phyloP scores from a whole-genome alignment of 768 basidiomycete genomes.

The Auricularia sp. region DNA sequence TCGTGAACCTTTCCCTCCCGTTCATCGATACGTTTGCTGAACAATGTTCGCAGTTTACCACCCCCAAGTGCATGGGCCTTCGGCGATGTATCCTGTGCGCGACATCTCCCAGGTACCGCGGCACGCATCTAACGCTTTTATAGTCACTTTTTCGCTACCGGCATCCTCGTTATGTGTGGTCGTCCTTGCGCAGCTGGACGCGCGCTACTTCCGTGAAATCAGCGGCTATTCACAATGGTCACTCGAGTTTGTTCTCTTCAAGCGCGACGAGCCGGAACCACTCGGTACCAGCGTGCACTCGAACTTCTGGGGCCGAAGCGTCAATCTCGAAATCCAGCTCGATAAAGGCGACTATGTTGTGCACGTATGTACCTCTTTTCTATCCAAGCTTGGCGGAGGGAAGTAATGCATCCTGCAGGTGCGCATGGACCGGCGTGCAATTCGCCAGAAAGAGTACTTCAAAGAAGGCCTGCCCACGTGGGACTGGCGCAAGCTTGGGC shows the following conservation, averaged over 20 bases:
- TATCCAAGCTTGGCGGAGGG: background rate
- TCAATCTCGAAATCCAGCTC: conserved; percentile 14
- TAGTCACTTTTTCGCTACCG: conserved; percentile 39
- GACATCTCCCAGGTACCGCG: no score
- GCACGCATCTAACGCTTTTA: background rate
- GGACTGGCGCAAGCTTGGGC: conserved; percentile 5
- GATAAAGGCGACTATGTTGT: conserved; percentile 25
- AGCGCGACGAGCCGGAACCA: conserved; percentile 31
- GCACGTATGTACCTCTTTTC: conserved; percentile 14
- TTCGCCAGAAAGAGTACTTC: background rate
- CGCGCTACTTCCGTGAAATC: conserved; percentile 40
- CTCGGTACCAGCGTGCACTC: conserved; percentile 14
- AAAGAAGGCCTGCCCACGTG: background rate
- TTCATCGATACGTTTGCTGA: background rate
- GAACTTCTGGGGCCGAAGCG: conserved; percentile 16
- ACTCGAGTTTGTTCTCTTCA: conserved; percentile 43
- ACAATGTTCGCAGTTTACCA: background rate
- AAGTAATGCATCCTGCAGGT: background rate
- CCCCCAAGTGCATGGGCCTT: conserved; percentile 35
- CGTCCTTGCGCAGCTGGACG: conserved; percentile 43
- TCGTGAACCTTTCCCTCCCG: conserved; percentile 28
- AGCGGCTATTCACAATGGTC: conserved; percentile 35
- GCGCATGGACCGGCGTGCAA: background rate
- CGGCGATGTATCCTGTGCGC: conserved; percentile 46
- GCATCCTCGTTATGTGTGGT: conserved; percentile 34